Evolutionary conservation across 2,329 filamentous ascomycete genomes (phyloP).

Genomic region (Aspergillus oerlinghausenensis): DNA sequence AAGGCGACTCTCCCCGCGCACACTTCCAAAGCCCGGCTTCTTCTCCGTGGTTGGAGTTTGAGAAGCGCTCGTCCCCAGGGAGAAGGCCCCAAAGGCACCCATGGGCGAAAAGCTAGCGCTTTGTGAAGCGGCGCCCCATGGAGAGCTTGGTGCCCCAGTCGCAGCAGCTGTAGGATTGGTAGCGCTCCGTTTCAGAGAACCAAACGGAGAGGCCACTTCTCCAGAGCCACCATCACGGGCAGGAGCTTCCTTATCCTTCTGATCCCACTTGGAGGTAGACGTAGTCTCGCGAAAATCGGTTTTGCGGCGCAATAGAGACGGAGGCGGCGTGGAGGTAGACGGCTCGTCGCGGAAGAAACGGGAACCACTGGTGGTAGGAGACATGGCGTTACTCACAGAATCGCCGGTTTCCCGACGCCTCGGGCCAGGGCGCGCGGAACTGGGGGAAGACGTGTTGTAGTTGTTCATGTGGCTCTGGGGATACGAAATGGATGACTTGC

Average conservation of each 20-base stretch:
- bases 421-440: conserved; percentile 65
- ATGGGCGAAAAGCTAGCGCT: conserved; percentile 64
- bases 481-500: conserved; percentile 76
- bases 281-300: conserved; percentile 56
- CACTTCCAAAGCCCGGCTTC: conserved; percentile 60
- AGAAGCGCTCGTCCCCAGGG: conserved; percentile 52
- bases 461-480: conserved; percentile 57
- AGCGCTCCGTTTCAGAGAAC: conserved; percentile 52
- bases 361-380: conserved; percentile 42
- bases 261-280: conserved; percentile 41
- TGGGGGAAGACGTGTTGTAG: conserved; percentile 70
- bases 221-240: conserved; percentile 38
- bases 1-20: conserved; percentile 74
- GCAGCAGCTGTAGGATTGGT: conserved; percentile 52
- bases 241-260: conserved; percentile 48
- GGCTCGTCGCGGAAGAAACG: conserved; percentile 48
- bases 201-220: conserved; percentile 45
- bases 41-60: conserved; percentile 63
- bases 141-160: conserved; percentile 46
- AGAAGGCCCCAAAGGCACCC: conserved; percentile 88
- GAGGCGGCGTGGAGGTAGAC: conserved; percentile 56
- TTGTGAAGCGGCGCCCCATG: conserved; percentile 58
- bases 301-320: conserved; percentile 56
- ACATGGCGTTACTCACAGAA: conserved; percentile 52
- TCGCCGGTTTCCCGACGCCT: conserved; percentile 83